Evolutionary conservation across 2,329 filamentous ascomycete species (phyloP).

Genomic region (Thielaviopsis punctulata): DNA sequence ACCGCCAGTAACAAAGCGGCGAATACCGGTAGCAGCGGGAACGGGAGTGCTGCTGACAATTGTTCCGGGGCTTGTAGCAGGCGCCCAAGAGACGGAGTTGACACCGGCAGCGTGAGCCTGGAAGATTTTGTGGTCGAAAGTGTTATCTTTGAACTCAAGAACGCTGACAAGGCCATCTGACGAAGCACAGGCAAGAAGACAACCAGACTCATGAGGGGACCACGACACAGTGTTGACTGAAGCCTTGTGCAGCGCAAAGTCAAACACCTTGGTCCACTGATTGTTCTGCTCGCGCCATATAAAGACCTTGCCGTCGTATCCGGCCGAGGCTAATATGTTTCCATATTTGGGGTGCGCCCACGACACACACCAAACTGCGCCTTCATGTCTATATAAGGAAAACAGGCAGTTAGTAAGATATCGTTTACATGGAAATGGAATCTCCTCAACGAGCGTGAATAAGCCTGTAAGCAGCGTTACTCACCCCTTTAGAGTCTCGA

Average conservation of each 20-base stretch:
- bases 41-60: conserved; percentile 56
- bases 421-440: no score
- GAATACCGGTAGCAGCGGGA: conserved; percentile 42
- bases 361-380: conserved; percentile 91
- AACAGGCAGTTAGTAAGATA: neutral
- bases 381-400: conserved; percentile 55
- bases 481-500: conserved; percentile 90
- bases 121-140: conserved; percentile 79
- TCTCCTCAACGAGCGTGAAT: no score
- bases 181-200: conserved; percentile 82
- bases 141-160: conserved; percentile 92
- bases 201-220: conserved; percentile 93
- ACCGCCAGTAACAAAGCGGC: conserved; percentile 85
- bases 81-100: conserved; percentile 92
- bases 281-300: conserved; percentile 85
- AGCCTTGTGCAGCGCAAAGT: conserved; percentile 84
- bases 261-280: conserved; percentile 74
- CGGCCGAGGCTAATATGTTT: conserved; percentile 88
- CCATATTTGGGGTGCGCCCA: conserved; percentile 99
- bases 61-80: conserved; percentile 66
- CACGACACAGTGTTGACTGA: conserved; percentile 94
- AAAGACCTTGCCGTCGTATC: conserved; percentile 94
- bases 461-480: conserved; percentile 14
- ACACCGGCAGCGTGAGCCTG: conserved; percentile 84
- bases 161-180: conserved; percentile 88